Conservation (phyloP, 257 asterid species). For the Misopates orontium region DNA sequence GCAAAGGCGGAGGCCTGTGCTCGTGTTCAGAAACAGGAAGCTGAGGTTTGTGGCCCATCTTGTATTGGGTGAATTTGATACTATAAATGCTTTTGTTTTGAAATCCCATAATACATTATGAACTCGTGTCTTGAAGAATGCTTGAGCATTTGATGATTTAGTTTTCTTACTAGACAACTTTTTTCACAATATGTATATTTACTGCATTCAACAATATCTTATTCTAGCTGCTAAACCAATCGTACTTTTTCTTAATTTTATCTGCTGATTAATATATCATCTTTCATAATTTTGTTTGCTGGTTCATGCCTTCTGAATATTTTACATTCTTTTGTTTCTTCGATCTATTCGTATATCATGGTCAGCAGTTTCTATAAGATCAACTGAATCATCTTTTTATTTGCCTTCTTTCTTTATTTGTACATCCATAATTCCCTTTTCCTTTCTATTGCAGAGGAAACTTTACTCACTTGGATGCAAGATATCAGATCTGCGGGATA, state of each 20-base stretch:
- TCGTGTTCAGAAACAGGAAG: conserved; percentile 47
- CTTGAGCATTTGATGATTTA: neutral
- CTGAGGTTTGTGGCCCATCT: conserved; percentile 58
- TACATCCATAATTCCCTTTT: conserved; percentile 9
- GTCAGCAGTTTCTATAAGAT: neutral
- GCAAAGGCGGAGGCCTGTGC: conserved; percentile 65
- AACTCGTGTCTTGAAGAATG: neutral
- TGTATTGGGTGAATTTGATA: neutral
- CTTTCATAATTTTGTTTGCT: conserved; percentile 10
- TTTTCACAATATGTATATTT: neutral
- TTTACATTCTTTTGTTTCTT: neutral
- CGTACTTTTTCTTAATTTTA: neutral
- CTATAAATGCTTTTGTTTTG: conserved; percentile 3
- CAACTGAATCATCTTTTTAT: neutral
- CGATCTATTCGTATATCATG: neutral
- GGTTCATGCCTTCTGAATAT: conserved; percentile 2
- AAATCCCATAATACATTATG: neutral
- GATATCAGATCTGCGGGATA: conserved; percentile 51
- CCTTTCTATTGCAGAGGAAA: conserved; percentile 38
- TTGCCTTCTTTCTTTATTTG: neutral
- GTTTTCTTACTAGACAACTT: neutral
- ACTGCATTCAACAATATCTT: neutral
- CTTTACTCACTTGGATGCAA: conserved; percentile 51
- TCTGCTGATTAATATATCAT: neutral
- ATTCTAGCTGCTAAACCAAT: neutral